These are phyloP conservation scores for Penicillium sp. DNA, from an alignment of 2,329 filamentous ascomycete genomes.

Conservation along the genomic window DNA sequence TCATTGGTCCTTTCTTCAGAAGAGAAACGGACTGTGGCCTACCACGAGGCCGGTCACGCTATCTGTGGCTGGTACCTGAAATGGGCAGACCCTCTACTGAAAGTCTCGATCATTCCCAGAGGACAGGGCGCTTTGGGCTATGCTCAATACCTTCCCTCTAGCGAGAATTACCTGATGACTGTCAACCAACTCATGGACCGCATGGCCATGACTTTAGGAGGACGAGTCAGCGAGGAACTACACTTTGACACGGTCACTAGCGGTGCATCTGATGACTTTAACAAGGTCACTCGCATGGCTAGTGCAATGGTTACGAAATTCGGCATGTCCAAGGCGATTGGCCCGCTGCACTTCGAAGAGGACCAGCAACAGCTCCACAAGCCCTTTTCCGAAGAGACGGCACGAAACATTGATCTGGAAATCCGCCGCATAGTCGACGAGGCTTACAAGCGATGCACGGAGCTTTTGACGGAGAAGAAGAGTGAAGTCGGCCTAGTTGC, in stretches of 20 bases:
- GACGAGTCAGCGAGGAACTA: constrained; percentile 89
- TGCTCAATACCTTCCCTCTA: constrained; percentile 89
- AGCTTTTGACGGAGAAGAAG: constrained; percentile 80
- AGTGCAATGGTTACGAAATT: constrained; percentile 99
- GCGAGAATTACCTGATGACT: constrained; percentile 93
- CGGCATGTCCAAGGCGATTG: constrained; percentile 95
- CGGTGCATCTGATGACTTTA: constrained; percentile 94
- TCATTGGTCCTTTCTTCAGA: constrained; percentile 87
- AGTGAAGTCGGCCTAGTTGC: constrained; percentile 82
- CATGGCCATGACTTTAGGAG: constrained; percentile 98
- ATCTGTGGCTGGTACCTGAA: constrained; percentile 98
- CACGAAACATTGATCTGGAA: constrained; percentile 85
- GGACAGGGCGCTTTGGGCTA: constrained; percentile 92
- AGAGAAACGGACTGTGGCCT: constrained; percentile 94
- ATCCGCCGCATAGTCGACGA: constrained; percentile 88
- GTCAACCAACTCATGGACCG: constrained; percentile 95
- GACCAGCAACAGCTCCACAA: constrained; percentile 82
- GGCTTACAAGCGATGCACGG: constrained; percentile 85
- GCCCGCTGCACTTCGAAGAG: constrained; percentile 84
- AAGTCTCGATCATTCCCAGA: constrained; percentile 97
- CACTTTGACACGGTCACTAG: constrained; percentile 97
- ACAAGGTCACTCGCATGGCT: constrained; percentile 94
- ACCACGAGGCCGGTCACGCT: constrained; percentile 96
- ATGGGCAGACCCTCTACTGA: constrained; percentile 93
- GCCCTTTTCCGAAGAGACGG: constrained; percentile 92